phyloP scores from a whole-genome alignment of 495 filamentous ascomycete species.

The Jackrogersella minutella region DNA sequence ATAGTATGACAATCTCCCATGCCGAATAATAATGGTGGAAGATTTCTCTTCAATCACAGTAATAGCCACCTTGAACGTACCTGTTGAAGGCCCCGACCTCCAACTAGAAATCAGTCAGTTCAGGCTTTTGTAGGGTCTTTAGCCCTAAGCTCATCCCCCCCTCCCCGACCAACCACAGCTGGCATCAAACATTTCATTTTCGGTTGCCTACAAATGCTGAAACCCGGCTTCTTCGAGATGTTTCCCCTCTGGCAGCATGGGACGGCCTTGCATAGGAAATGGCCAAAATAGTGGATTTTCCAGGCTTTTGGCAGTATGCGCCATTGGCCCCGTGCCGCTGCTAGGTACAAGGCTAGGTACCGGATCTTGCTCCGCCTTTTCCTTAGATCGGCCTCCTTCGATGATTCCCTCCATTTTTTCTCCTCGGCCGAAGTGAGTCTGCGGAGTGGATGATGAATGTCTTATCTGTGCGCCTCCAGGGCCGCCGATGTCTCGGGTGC shows the following conservation, averaged over 20 bases:
- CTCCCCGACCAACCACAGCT: too few relatives aligned
- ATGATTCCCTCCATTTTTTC: constrained; percentile 40
- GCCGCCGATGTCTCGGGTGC: constrained; percentile 10
- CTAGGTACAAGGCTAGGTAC: not conserved
- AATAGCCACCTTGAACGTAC: not conserved
- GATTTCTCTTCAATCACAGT: not conserved
- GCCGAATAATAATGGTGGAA: not conserved
- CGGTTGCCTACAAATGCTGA: constrained; percentile 42
- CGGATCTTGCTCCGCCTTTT: constrained; percentile 31
- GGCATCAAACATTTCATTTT: not conserved
- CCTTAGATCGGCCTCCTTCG: constrained; percentile 11
- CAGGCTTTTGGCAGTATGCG: constrained; percentile 21
- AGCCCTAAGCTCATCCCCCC: too few relatives aligned
- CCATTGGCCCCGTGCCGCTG: not conserved
- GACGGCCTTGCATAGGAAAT: constrained; percentile 63
- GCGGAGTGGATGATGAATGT: constrained; percentile 9
- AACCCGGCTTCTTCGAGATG: constrained; percentile 59
- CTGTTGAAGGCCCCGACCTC: not conserved
- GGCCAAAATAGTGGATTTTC: constrained; percentile 63
- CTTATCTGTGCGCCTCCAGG: constrained; percentile 12
- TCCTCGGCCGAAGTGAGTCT: constrained; percentile 15
- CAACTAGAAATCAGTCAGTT: not conserved
- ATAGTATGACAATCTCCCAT: not conserved
- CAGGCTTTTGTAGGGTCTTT: too few relatives aligned
- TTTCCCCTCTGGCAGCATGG: constrained; percentile 54